These are phyloP conservation scores for Lipomyces yamanashiensis DNA, from an alignment of 805 yeast species.

Conservation along the genomic window DNA sequence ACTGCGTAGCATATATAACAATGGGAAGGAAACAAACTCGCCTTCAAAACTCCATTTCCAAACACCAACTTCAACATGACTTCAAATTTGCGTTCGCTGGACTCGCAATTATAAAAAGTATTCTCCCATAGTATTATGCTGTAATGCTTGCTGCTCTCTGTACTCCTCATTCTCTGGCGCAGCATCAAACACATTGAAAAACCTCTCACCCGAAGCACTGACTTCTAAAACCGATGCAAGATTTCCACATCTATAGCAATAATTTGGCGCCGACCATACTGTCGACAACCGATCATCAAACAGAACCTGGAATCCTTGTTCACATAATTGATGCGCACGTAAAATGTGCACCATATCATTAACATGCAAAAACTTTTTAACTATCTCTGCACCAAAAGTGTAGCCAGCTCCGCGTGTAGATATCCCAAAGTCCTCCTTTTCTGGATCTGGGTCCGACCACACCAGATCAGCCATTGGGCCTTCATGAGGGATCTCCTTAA, in stretches of 20 bases:
- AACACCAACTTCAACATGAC: no score
- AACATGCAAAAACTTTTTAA: slow-evolving; percentile 77
- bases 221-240: slow-evolving; percentile 96
- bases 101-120: slow-evolving; percentile 29
- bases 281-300: slow-evolving; percentile 91
- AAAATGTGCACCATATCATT: slow-evolving; percentile 81
- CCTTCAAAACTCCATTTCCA: neutral
- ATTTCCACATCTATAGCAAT: slow-evolving; percentile 96
- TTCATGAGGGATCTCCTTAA: slow-evolving; percentile 95
- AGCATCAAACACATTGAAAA: slow-evolving; percentile 93
- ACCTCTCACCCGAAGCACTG: slow-evolving; percentile 64
- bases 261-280: slow-evolving; percentile 98
- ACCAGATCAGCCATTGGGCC: slow-evolving; percentile 99
- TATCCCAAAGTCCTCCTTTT: slow-evolving; percentile 74
- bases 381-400: slow-evolving; percentile 90
- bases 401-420: slow-evolving; percentile 98
- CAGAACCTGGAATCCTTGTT: slow-evolving; percentile 91
- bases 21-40: neutral
- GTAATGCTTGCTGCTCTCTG: slow-evolving; percentile 37
- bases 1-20: no score
- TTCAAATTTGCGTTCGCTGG: no score
- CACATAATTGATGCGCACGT: slow-evolving; percentile 95
- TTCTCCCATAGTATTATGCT: slow-evolving; percentile 28
- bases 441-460: slow-evolving; percentile 97
- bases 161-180: slow-evolving; percentile 86